Percentiles rank a stretch among this genome's conserved stretches.
Conservation (phyloP, 208 protist species). For the Acanthamoeba royreba region DNA sequence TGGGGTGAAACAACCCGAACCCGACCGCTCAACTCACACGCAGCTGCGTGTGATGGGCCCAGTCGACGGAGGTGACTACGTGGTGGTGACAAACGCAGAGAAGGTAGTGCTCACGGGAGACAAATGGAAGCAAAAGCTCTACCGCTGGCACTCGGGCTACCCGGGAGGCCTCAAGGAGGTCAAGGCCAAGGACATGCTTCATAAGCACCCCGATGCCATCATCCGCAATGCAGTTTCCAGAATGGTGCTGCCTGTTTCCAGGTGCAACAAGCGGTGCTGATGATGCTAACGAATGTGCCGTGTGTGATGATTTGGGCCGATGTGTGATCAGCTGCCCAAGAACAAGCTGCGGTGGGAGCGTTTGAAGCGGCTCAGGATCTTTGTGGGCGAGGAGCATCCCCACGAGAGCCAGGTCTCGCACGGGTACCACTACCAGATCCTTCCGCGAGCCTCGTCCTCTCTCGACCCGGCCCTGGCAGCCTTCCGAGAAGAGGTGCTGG, state of each 20-base stretch:
- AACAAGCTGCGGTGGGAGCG: not conserved
- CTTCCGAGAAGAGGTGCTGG: not conserved
- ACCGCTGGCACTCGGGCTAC: slow-evolving; percentile 61
- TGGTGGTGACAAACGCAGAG: slow-evolving; percentile 61
- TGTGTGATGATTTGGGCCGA: not conserved
- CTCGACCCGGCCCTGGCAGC: not conserved
- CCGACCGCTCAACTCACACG: not conserved
- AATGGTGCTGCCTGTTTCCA: slow-evolving; percentile 48
- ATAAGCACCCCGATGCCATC: slow-evolving; percentile 49
- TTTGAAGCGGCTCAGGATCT: not conserved
- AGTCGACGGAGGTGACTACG: slow-evolving; percentile 53
- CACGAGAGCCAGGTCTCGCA: not conserved
- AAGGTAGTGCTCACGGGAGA: slow-evolving; percentile 57
- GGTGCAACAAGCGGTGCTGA: not conserved
- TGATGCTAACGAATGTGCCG: no score
- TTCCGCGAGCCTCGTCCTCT: not conserved
- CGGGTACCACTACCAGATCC: not conserved
- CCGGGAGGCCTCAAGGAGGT: slow-evolving; percentile 61
- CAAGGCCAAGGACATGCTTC: slow-evolving; percentile 44
- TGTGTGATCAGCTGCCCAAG: not conserved
- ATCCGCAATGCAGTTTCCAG: slow-evolving; percentile 58
- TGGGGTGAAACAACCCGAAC: no score
- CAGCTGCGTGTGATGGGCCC: not conserved
- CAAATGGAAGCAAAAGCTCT: slow-evolving; percentile 68
- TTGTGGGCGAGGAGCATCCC: not conserved